Percentiles rank a stretch among this genome's conserved stretches.
phyloP scores from a whole-genome alignment of 2,329 filamentous ascomycete species.

The Penicillium verrucosum region DNA sequence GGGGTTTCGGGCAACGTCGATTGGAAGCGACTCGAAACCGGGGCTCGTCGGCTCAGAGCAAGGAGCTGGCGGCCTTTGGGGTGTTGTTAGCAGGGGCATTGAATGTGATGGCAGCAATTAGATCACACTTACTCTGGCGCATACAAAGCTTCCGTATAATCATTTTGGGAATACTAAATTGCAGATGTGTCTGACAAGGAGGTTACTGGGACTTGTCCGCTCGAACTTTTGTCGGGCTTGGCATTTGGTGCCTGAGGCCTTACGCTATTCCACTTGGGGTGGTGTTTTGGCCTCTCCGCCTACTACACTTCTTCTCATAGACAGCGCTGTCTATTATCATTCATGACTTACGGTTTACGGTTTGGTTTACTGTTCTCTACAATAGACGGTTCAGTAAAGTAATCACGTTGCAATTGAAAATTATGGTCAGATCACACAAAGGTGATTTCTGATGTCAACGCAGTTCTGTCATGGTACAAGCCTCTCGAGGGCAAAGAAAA shows the following conservation, averaged over 20 bases:
- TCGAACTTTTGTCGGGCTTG: conserved; percentile 40
- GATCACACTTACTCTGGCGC: conserved; percentile 39
- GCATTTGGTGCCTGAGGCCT: conserved; percentile 30
- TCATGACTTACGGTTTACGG: neutral
- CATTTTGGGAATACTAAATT: conserved; percentile 31
- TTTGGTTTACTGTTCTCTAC: neutral
- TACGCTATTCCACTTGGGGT: conserved; percentile 6
- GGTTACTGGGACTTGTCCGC: conserved; percentile 24
- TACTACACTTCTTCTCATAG: neutral
- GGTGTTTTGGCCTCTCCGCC: conserved; percentile 8
- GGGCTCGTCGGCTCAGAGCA: conserved; percentile 33
- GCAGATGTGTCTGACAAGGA: conserved; percentile 15
- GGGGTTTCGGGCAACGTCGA: conserved; percentile 29
- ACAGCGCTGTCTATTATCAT: neutral
- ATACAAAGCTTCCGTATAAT: conserved; percentile 41
- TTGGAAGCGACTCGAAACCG: conserved; percentile 33
- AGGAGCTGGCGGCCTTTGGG: conserved; percentile 38
- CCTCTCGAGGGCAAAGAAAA: conserved; percentile 1
- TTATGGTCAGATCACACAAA: conserved; percentile 9
- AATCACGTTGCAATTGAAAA: conserved; percentile 11
- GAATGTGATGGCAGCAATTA: neutral
- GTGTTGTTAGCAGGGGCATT: conserved; percentile 12
- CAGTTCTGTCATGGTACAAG: conserved; percentile 15
- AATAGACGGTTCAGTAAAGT: neutral
- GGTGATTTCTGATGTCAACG: conserved; percentile 15